Evolutionary conservation across 2,329 filamentous ascomycete genomes (phyloP).

Genomic region (Zalaria sp.): DNA sequence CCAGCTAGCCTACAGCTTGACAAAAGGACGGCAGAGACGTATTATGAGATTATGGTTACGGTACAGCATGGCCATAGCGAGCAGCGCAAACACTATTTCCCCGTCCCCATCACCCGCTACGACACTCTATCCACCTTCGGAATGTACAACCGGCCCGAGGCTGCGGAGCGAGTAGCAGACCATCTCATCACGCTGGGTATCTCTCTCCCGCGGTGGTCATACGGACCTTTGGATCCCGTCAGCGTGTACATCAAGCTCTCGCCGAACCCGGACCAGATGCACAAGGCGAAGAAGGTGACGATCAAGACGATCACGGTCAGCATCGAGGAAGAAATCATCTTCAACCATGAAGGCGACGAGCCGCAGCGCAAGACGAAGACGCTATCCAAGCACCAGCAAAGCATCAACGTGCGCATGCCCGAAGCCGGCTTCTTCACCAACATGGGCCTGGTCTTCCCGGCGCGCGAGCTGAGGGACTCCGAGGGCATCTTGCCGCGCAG

Average conservation of each 20-base stretch:
- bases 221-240: slow-evolving; percentile 87
- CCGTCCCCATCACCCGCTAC: slow-evolving; percentile 82
- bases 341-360: slow-evolving; percentile 93
- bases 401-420: slow-evolving; percentile 70
- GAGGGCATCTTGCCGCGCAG: slow-evolving; percentile 79
- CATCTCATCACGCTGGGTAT: slow-evolving; percentile 86
- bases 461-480: slow-evolving; percentile 71
- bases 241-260: slow-evolving; percentile 90
- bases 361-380: slow-evolving; percentile 81
- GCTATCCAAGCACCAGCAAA: slow-evolving; percentile 69
- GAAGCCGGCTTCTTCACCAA: slow-evolving; percentile 90
- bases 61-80: slow-evolving; percentile 80
- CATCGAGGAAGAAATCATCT: slow-evolving; percentile 98
- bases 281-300: slow-evolving; percentile 79
- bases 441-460: slow-evolving; percentile 77
- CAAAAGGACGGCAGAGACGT: slow-evolving; percentile 90
- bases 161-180: slow-evolving; percentile 71
- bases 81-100: slow-evolving; percentile 83
- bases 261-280: slow-evolving; percentile 83
- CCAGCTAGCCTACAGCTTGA: slow-evolving; percentile 83
- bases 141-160: slow-evolving; percentile 96
- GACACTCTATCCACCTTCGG: slow-evolving; percentile 96
- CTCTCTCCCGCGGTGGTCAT: slow-evolving; percentile 88
- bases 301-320: slow-evolving; percentile 87
- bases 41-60: slow-evolving; percentile 89